These are phyloP conservation scores for Fomitopsis betulina DNA, from an alignment of 1,284 basidiomycete genomes.

Conservation along the genomic window DNA sequence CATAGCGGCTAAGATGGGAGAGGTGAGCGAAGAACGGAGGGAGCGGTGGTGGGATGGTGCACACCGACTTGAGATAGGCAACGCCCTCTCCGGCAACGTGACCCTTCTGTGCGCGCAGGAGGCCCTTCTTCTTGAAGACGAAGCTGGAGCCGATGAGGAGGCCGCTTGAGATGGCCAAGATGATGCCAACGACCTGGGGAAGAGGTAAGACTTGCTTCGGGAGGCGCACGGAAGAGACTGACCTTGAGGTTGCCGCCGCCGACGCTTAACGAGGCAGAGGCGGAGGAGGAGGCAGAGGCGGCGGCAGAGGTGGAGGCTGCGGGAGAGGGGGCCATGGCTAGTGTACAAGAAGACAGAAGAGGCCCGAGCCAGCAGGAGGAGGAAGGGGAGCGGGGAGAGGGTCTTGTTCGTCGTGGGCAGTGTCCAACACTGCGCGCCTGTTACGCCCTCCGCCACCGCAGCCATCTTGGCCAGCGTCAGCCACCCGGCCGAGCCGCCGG, in stretches of 20 bases:
- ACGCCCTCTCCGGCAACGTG: slow-evolving; percentile 87
- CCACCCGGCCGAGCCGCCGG: neutral
- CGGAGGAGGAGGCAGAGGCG: slow-evolving; percentile 28
- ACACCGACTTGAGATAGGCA: slow-evolving; percentile 90
- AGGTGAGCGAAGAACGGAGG: neutral
- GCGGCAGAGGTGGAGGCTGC: slow-evolving; percentile 31
- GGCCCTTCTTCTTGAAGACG: slow-evolving; percentile 95
- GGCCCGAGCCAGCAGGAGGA: slow-evolving; percentile 8
- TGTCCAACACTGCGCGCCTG: slow-evolving; percentile 1
- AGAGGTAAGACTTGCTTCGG: slow-evolving; percentile 15
- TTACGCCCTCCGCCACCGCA: neutral
- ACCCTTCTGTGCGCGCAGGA: slow-evolving; percentile 67
- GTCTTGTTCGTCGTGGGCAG: neutral
- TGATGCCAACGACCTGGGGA: slow-evolving; percentile 63
- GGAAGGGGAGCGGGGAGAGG: neutral
- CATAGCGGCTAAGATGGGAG: slow-evolving; percentile 56
- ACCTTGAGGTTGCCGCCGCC: slow-evolving; percentile 37
- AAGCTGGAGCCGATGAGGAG: slow-evolving; percentile 91
- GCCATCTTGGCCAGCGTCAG: neutral
- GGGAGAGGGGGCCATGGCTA: slow-evolving; percentile 28
- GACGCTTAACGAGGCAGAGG: slow-evolving; percentile 33
- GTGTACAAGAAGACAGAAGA: neutral
- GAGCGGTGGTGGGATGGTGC: slow-evolving; percentile 28
- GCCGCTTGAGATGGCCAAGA: slow-evolving; percentile 82
- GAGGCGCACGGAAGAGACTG: slow-evolving; percentile 4